Evolutionary conservation across 768 basidiomycete genomes (phyloP), one percentile per base, ranked within the genome.

Genomic region (Pluteus cervinus): DNA sequence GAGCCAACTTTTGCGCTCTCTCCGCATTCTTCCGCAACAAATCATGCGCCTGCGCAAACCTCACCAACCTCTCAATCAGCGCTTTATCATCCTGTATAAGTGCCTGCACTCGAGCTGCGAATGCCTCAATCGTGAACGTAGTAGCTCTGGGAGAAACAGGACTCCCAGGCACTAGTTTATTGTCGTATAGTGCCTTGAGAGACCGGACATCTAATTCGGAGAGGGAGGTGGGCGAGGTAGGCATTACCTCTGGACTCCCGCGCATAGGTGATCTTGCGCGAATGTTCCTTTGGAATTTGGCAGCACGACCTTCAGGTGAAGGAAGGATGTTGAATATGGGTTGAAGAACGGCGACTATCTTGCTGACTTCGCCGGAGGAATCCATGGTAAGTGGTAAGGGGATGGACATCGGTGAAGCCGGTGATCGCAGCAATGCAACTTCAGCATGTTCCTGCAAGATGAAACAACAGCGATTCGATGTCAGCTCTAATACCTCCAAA

Each of bases 21-120:
- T 90, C 89, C 14, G 90, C 89, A 52, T 91, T 92, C 63, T 82
- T 86, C 72, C 91, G 94, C 43, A 94, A 71, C 46, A 93, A 53
- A 47, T 94, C 91, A 42, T 93, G 85, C 34, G 90, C 87, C 57
- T 88, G 82, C 2, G 87, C 91, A 48, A 90, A 86, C 17, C 88
- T 77, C 35, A 89, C 65, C 25, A 92, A 63, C 22, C 91, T 74
- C 57, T 90, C 86, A 43, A 92, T 88, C 42, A 97, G 61, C 14
- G 84, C 71, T 17, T 79, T 76, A 49, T 93, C 89, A 56, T 96
- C 94, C 23, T 73, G 68, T 36, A 96, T 69, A 40, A 96, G 68
- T 3, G 86, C 81, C 49, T 85, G 81, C 30, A 96, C 82, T 5
- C 91, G 74, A 15, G 70, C 58, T 9, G 77, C 76, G 49, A 94